Conservation (phyloP, 352 stramenopile species). For the Elongisporangium prolatum region DNA sequence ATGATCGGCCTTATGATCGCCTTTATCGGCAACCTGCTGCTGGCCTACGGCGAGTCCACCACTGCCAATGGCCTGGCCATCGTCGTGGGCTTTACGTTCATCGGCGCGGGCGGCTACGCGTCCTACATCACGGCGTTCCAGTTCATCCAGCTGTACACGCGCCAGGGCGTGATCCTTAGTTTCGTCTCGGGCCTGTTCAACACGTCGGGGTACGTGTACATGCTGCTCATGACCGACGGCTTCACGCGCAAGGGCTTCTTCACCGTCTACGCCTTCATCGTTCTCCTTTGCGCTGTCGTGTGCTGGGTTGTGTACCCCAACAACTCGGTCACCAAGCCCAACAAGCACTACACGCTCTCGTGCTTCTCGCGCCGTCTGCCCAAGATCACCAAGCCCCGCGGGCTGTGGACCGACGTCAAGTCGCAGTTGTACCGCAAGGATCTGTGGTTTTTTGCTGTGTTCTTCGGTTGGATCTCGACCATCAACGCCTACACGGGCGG, state of each 20-base stretch:
- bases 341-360: constrained; percentile 19
- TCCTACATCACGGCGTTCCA: constrained; percentile 48
- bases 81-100: constrained; percentile 33
- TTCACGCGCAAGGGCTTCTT: constrained; percentile 37
- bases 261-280: constrained; percentile 24
- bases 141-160: constrained; percentile 39
- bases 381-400: constrained; percentile 16
- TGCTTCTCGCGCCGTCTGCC: constrained; percentile 11
- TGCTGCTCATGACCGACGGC: constrained; percentile 37
- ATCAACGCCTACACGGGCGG: constrained; percentile 35
- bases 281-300: constrained; percentile 12
- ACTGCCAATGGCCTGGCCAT: constrained; percentile 26
- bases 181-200: constrained; percentile 51
- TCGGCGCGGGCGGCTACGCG: constrained; percentile 37
- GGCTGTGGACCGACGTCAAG: constrained; percentile 19
- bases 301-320: constrained; percentile 22
- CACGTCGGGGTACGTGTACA: constrained; percentile 41
- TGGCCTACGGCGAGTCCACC: constrained; percentile 33
- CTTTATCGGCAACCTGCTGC: constrained; percentile 35
- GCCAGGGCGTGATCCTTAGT: constrained; percentile 31
- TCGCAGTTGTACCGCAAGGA: constrained; percentile 19
- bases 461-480: constrained; percentile 40
- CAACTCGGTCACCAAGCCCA: constrained; percentile 16
- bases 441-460: constrained; percentile 38
- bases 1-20: constrained; percentile 32